Conservation (phyloP, 129 eudicot species). For the Artemisia tridentata region DNA sequence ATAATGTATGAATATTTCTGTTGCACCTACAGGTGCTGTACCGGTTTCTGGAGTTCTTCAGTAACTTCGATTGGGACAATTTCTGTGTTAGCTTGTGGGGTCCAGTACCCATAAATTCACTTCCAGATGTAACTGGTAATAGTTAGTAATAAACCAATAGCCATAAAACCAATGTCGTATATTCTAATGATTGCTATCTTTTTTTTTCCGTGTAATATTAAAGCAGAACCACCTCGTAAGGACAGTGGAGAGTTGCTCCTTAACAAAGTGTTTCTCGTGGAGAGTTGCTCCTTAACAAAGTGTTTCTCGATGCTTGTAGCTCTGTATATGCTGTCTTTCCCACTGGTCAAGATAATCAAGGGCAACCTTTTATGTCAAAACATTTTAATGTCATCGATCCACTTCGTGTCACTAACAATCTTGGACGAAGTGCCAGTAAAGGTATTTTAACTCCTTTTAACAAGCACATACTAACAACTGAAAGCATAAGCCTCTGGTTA, state of each 20-base stretch:
- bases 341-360: conserved; percentile 75
- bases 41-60: conserved; percentile 95
- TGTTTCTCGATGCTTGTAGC: conserved; percentile 88
- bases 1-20: conserved; percentile 12
- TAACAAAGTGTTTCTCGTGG: too few species aligned
- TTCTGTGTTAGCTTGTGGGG: conserved; percentile 98
- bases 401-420: conserved; percentile 85
- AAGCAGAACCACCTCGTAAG: conserved; percentile 92
- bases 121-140: conserved; percentile 90
- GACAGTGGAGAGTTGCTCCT: conserved; percentile 90
- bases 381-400: conserved; percentile 93
- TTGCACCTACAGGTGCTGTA: conserved; percentile 66
- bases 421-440: conserved; percentile 97
- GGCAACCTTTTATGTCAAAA: conserved; percentile 76
- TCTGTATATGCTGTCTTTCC: conserved; percentile 83
- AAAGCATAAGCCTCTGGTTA: too few species aligned
- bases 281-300: conserved; percentile 72
- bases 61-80: conserved; percentile 94
- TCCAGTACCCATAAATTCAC: conserved; percentile 83
- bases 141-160: background rate
- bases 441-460: conserved; percentile 39
- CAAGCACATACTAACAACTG: too few species aligned
- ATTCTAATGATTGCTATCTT: conserved; percentile 21
- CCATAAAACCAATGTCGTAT: background rate
- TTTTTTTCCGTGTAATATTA: conserved; percentile 13